These are phyloP conservation scores for Paramecium tetraurelia DNA, from an alignment of 73 alveolate species.

Conservation along the genomic window DNA sequence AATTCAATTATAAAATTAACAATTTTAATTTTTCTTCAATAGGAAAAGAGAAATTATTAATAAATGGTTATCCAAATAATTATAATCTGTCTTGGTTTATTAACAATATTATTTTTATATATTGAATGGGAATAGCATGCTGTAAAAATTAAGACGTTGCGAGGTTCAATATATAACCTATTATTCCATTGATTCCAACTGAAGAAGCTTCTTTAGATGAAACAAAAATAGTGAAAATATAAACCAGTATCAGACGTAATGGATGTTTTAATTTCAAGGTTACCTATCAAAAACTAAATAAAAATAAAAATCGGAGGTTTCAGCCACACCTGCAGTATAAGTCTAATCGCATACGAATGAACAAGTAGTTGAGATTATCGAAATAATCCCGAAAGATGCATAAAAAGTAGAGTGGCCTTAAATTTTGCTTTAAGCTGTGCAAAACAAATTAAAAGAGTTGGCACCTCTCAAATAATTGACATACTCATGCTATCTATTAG, in stretches of 20 bases:
- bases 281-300: not conserved
- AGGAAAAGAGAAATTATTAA: not conserved
- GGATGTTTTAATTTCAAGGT: not conserved
- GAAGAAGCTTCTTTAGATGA: not conserved
- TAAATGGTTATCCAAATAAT: slow-evolving; percentile 18
- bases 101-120: not conserved
- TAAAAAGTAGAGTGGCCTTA: not conserved
- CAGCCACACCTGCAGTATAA: not conserved
- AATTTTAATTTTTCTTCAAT: slow-evolving; percentile 8
- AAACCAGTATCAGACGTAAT: not conserved
- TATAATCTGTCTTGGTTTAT: slow-evolving; percentile 24
- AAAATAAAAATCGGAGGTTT: not conserved
- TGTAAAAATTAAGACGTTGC: not conserved
- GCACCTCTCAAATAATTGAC: not conserved
- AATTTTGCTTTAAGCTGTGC: not conserved
- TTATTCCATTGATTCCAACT: not conserved
- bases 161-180: not conserved
- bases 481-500: not conserved
- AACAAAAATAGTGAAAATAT: not conserved
- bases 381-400: not conserved
- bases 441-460: not conserved
- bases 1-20: slow-evolving; percentile 68
- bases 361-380: not conserved
- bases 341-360: not conserved
- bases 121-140: not conserved